Evolutionary conservation across 2,329 filamentous ascomycete species (phyloP).

Genomic region (Cytospora leucostoma): DNA sequence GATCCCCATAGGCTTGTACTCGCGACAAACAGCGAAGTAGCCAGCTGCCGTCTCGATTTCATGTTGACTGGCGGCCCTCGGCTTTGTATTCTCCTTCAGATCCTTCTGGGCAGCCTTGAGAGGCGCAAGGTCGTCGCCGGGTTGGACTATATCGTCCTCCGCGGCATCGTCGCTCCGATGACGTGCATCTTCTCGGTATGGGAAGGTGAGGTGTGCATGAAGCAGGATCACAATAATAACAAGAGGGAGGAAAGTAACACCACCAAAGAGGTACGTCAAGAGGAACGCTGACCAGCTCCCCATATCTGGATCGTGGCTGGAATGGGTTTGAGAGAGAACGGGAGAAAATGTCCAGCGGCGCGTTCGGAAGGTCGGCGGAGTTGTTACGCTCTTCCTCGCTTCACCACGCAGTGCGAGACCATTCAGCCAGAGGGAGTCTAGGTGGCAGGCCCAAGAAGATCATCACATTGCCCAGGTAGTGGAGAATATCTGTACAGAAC

Average conservation of each 20-base stretch:
- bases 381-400: slow-evolving; percentile 23
- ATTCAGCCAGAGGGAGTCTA: slow-evolving; percentile 14
- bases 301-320: slow-evolving; percentile 40
- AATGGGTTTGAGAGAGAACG: slow-evolving; percentile 4
- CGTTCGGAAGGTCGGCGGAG: slow-evolving; percentile 17
- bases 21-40: slow-evolving; percentile 92
- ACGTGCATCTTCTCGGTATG: slow-evolving; percentile 49
- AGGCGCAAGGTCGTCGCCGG: slow-evolving; percentile 64
- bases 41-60: slow-evolving; percentile 82
- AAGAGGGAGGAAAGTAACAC: slow-evolving; percentile 83
- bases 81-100: slow-evolving; percentile 62
- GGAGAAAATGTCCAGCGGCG: neutral
- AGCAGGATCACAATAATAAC: slow-evolving; percentile 61
- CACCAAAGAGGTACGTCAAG: slow-evolving; percentile 79
- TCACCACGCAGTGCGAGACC: slow-evolving; percentile 24
- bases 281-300: slow-evolving; percentile 61
- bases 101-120: slow-evolving; percentile 63
- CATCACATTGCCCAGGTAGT: slow-evolving; percentile 23
- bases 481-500: neutral
- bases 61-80: slow-evolving; percentile 48
- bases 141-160: slow-evolving; percentile 51
- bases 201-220: slow-evolving; percentile 70
- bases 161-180: slow-evolving; percentile 34
- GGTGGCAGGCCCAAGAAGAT: slow-evolving; percentile 17
- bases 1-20: slow-evolving; percentile 88